Evolutionary conservation across 2,329 filamentous ascomycete genomes (phyloP), one percentile per base, ranked within the genome.

Genomic region (Diaporthe australafricana): DNA sequence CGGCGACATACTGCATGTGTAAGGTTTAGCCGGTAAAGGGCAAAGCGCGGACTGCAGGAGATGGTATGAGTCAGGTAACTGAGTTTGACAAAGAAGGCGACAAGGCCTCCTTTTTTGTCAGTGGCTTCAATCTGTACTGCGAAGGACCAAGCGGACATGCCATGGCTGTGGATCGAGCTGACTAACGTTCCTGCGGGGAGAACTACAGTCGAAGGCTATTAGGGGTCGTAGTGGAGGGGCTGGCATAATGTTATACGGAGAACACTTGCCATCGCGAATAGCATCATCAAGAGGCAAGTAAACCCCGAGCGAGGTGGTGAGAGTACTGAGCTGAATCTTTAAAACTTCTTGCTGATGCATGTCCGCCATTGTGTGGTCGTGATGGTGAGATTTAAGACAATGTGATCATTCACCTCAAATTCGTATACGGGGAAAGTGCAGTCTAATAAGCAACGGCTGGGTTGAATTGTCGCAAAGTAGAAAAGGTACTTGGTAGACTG

Each of bases 201-300:
- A 25, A 62, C 73, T 75, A 47, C 53, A 20, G 40, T 56, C 27
- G 16, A 32, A 35, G 27, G 17, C 4, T 1, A 6, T 20, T 20
- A 53, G 47, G 52, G 16, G 11, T 14, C 6, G 2, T 56, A 17
- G 20, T 56, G 5, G 52, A 55, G 17, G 30, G 9, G 30, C 5
- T 9, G 27, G n/a, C n/a, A 9, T 35, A 35, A 35, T 35, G 32
- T 38, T 5, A 16, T 7, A 40, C 8, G 38, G 14, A 57, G 20
- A 9, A 1, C 45, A 20, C 71, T 32, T 42, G 71, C 72, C 65
- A 27, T 72, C 60, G 40, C 60, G 38, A 5, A 74, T 53, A 16
- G 68, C 70, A 42, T 72, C 53, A 45, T 74, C 66, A 32, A 72
- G 48, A 12, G 72, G 72, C 40, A 74, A 72, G 1, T 48, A 35